Percentiles rank a stretch among this genome's conserved stretches.
Conservation (phyloP, 2,329 filamentous ascomycete genomes). For the Rhexocercosporidium sp. region DNA sequence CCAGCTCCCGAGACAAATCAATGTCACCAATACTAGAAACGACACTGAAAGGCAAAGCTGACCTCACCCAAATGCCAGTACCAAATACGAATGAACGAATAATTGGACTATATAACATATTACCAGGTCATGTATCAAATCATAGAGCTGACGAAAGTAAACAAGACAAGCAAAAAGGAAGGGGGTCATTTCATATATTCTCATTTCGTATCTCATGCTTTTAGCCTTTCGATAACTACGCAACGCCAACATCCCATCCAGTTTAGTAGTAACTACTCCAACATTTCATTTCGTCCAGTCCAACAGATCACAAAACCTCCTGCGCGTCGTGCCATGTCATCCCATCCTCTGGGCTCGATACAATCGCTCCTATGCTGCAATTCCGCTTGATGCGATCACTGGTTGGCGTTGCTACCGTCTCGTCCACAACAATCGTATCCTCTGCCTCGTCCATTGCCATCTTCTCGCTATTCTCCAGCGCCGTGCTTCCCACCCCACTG, state of each 20-base stretch:
- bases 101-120: no score
- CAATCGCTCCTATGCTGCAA: constrained; percentile 35
- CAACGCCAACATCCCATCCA: not conserved
- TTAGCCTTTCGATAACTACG: not conserved
- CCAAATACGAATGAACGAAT: no score
- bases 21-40: not conserved
- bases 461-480: not conserved
- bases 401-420: constrained; percentile 29
- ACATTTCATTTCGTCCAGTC: not conserved
- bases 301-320: constrained; percentile 23
- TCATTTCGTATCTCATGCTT: constrained; percentile 4
- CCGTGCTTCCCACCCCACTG: not conserved
- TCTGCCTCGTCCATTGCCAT: not conserved
- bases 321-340: constrained; percentile 35
- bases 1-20: not conserved
- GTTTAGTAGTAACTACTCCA: not conserved
- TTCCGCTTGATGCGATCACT: constrained; percentile 34
- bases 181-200: not conserved
- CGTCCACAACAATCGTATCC: constrained; percentile 14
- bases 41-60: not conserved
- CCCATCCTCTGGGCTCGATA: constrained; percentile 28
- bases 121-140: not conserved
- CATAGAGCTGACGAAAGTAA: not conserved
- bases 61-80: not conserved
- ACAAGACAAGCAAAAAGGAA: not conserved